Conservation (phyloP, 73 alveolate genomes). For the Blepharisma japonicum region DNA sequence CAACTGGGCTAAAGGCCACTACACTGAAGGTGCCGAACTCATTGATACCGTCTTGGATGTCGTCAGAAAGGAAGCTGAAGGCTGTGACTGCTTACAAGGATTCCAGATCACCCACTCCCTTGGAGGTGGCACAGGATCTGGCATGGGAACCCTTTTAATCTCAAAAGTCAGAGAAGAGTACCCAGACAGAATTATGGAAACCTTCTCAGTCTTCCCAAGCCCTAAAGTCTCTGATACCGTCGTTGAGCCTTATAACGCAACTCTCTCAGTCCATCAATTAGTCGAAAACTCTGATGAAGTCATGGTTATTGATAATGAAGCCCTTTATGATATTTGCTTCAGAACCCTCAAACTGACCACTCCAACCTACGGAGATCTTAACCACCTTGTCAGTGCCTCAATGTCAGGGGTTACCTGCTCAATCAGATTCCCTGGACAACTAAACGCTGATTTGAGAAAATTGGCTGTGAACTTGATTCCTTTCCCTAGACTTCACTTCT, state of each 20-base stretch:
- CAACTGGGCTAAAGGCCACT: slow-evolving; percentile 99
- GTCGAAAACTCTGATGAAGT: slow-evolving; percentile 82
- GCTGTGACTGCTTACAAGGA: slow-evolving; percentile 95
- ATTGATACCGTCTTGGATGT: slow-evolving; percentile 90
- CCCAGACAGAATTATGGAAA: slow-evolving; percentile 95
- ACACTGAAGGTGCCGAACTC: slow-evolving; percentile 95
- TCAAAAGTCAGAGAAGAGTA: slow-evolving; percentile 95
- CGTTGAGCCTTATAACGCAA: slow-evolving; percentile 98
- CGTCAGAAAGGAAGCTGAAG: slow-evolving; percentile 97
- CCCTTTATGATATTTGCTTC: slow-evolving; percentile 94
- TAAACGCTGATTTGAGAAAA: slow-evolving; percentile 93
- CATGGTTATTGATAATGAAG: slow-evolving; percentile 76
- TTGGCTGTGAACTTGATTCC: slow-evolving; percentile 95
- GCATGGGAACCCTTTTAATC: slow-evolving; percentile 97
- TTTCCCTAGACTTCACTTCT: slow-evolving; percentile 98
- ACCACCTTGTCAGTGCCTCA: slow-evolving; percentile 96
- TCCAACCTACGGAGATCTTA: slow-evolving; percentile 98
- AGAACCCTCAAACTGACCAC: slow-evolving; percentile 97
- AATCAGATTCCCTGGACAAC: slow-evolving; percentile 97
- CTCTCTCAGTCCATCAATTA: slow-evolving; percentile 85
- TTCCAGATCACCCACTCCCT: slow-evolving; percentile 91
- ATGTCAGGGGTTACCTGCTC: slow-evolving; percentile 96
- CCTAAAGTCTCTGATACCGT: slow-evolving; percentile 93
- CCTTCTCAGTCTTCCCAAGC: slow-evolving; percentile 97
- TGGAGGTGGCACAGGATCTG: slow-evolving; percentile 99